Evolutionary conservation across 192 early-diverging fungal species (phyloP), one percentile per base, ranked within the genome.

Genomic region (Mortierella hygrophila): DNA sequence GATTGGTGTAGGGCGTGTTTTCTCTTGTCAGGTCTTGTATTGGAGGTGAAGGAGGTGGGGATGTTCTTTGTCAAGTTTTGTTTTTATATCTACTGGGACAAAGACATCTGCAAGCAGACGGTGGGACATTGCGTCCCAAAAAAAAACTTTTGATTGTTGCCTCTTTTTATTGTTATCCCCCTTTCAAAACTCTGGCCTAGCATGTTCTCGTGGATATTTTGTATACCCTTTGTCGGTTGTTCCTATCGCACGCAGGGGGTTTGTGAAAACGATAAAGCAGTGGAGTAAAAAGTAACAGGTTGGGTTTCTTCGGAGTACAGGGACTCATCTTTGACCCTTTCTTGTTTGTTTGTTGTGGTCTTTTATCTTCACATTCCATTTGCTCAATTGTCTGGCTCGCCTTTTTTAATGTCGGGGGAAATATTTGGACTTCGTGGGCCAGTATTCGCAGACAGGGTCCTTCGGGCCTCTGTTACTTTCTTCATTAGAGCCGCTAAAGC

Each of bases 381-480:
- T 65, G 9, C 60, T n/a, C n/a, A 13, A 32, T 65, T 65, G 29
- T 32, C 60, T 35, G 60, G 60, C 29, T 65, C 60, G 60, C 29
- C 49, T 5, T 13, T 29, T 32, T n/a, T 23, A 9, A 65, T 65
- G 60, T 32, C 60, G 11, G 60, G 60, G 29, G 60, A 65, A 35
- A 65, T 65, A 65, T 32, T 32, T 65, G 60, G 60, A 65, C 60
- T 60, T 29, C 57, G 57, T 60, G 57, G 57, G 57, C 60, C 60
- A 65, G 60, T 65, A 65, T 65, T 65, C 60, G 60, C 60, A 65
- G 60, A 65, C 60, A 65, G 60, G 16, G 6, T 40, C 10, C 11
- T 11, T 65, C 60, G 13, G 60, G 13, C 1, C 1, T 65, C 60
- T 65, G 60, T 65, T 65, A 65, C 29, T 65, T 65, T 32, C 60